Base-by-base conservation (phyloP, 1,284 basidiomycete species). In the Malassezia japonica region DNA sequence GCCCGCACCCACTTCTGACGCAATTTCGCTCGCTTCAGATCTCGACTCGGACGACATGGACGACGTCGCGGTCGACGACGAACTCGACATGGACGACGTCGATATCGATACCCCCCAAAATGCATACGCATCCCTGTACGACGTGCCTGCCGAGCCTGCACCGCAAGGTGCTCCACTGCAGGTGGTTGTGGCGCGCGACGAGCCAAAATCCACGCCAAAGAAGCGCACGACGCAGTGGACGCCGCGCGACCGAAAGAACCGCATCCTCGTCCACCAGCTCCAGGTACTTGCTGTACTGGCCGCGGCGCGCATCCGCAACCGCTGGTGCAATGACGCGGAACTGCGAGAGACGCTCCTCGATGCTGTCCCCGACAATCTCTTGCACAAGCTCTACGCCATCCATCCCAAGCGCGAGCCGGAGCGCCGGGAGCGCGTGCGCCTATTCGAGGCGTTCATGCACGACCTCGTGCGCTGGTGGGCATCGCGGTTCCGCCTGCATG, bases 281-380 rank as follows among this genome's bases (percentile, higher is more conserved):
- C 62, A 64, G 27, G 64, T 64, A 5, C 59, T 94, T 4, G 76
- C 81, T 13, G 78, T 95, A 7, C 79, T 96, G 2, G 81, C 81
- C 4, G 87, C 85, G 65, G 83, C 85, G 3, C 76, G 79, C 28
- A 76, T 82, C 13, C 80, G 92, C 38, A 96, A 98, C 72, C 77
- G 77, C 47, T 91, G 86, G 85, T 73, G 89, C 16, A 90, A 88
- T 56, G 86, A 95, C 65, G 75, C 76, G 1, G 75, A 88, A 3
- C 77, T 98, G 10, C 87, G 92, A 65, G 67, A 66, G 42, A 55
- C 59, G 4, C 57, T 72, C 23, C 61, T 60, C 29, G 50, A 63
- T 6, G 48, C 53, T 18, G 60, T 65, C 6, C 70, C 70, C 0
- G 56, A 58, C 25, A 47, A 57, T 16, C 59, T 70, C 20, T 52